Evolutionary conservation across 2,329 filamentous ascomycete species (phyloP), one percentile per base, ranked within the genome.

Genomic region (Leptosphaerulina australis): DNA sequence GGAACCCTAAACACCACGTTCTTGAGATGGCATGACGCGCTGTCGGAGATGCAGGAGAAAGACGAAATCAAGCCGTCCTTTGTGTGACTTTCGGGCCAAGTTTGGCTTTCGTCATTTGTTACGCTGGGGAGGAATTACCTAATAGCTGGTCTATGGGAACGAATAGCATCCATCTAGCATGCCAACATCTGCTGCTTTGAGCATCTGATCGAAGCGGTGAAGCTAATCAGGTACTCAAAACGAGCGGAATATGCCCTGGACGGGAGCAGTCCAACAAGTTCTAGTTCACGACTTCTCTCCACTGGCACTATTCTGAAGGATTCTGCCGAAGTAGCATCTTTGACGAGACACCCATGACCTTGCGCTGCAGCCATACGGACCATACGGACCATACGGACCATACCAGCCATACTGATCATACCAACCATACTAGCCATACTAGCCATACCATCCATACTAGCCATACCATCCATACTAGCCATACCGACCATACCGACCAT

Each of bases 11-110:
- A 28, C 41, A 53, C 46, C 49, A 55, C 45, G 46, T 58, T 56
- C 31, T 37, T 26, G n/a, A 41, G 18, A 46, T 41, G 41, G 36
- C 24, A 46, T 45, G 48, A 41, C 34, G 58, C 50, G 37, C 43
- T 44, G 48, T 50, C 65, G 69, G 69, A 72, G 68, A 72, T 56
- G 55, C 62, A 69, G 68, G 69, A 72, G 68, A 72, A 63, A 60
- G 36, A 28, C 35, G 43, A 58, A 39, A 20, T 48, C 58, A 33
- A 50, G 50, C 53, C 44, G 50, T 50, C 54, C 52, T 39, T 55
- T 68, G 68, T 68, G 61, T 59, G 60, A 69, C 56, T 43, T 55
- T 58, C 45, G 50, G 36, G 58, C 57, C 54, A 57, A 49, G 53
- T 49, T 58, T 62, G 55, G 56, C 49, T 25, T 39, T 59, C 58